Percentiles rank a stretch among this genome's conserved stretches.
These are phyloP conservation scores for Clavariopsis aquatica DNA, from an alignment of 495 filamentous ascomycete genomes.

Conservation along the genomic window DNA sequence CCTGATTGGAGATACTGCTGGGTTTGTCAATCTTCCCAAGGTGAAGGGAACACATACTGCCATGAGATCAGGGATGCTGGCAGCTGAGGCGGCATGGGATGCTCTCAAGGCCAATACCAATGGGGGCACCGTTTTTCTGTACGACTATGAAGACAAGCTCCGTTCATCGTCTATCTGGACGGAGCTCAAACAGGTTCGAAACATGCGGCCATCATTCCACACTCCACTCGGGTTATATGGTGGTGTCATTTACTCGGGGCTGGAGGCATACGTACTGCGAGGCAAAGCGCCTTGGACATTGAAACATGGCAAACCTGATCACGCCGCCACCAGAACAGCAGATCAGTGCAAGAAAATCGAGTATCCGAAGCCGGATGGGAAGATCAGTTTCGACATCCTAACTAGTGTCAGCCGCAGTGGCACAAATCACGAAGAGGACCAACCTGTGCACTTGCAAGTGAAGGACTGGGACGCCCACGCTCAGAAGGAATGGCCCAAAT, in stretches of 20 bases:
- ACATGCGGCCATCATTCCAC: constrained; percentile 96
- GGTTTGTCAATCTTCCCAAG: constrained; percentile 97
- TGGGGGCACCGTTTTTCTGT: constrained; percentile 78
- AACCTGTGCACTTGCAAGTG: constrained; percentile 93
- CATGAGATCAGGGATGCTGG: constrained; percentile 97
- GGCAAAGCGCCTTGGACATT: constrained; percentile 91
- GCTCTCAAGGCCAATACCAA: constrained; percentile 62
- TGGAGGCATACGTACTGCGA: constrained; percentile 86
- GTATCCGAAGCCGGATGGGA: constrained; percentile 93
- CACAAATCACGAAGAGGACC: constrained; percentile 98
- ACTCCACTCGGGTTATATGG: constrained; percentile 79
- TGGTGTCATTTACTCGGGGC: constrained; percentile 87
- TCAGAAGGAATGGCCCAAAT: constrained; percentile 76
- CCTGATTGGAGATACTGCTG: constrained; percentile 92
- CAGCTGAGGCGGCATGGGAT: constrained; percentile 81
- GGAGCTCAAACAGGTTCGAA: constrained; percentile 91
- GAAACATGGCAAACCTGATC: constrained; percentile 73
- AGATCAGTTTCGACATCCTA: constrained; percentile 92
- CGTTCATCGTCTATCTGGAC: constrained; percentile 87
- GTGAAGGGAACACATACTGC: constrained; percentile 98
- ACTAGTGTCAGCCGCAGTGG: constrained; percentile 92
- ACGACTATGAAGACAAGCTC: constrained; percentile 90
- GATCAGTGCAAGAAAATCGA: constrained; percentile 83
- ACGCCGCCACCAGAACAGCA: constrained; percentile 76
- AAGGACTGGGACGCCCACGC: constrained; percentile 91